These are phyloP conservation scores for Ligustrum vulgare DNA, from an alignment of 257 asterid species.

Conservation along the genomic window DNA sequence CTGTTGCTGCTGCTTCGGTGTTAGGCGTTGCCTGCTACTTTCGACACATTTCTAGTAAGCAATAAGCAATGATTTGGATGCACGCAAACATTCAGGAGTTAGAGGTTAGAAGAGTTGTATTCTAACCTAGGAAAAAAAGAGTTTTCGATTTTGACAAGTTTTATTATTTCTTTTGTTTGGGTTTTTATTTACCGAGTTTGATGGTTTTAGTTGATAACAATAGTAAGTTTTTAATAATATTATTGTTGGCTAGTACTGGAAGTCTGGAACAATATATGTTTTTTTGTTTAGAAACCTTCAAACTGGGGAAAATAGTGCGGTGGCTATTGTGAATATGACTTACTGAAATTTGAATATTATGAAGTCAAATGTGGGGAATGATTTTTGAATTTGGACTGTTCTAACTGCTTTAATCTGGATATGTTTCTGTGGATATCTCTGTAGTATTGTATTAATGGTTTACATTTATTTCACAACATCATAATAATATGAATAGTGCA, in stretches of 20 bases:
- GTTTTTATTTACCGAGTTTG: slow-evolving; percentile 28
- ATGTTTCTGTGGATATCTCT: background rate
- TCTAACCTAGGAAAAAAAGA: slow-evolving; percentile 32
- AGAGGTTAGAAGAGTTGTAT: slow-evolving; percentile 33
- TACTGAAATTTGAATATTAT: slow-evolving; percentile 6
- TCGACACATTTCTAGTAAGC: slow-evolving; percentile 29
- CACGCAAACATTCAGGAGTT: slow-evolving; percentile 23
- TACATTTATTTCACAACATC: background rate
- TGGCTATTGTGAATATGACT: slow-evolving; percentile 16
- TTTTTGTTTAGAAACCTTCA: slow-evolving; percentile 24
- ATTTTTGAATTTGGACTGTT: background rate
- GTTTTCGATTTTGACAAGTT: slow-evolving; percentile 52
- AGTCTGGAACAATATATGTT: slow-evolving; percentile 24
- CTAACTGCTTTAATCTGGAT: background rate
- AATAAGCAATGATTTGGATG: slow-evolving; percentile 27
- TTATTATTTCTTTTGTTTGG: slow-evolving; percentile 28
- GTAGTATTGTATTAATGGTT: too few relatives aligned
- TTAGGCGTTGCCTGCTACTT: slow-evolving; percentile 46
- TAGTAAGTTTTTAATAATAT: slow-evolving; percentile 16
- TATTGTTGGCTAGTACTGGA: slow-evolving; percentile 29
- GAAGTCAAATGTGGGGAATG: background rate
- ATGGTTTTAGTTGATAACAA: slow-evolving; percentile 26
- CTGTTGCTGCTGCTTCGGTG: slow-evolving; percentile 47
- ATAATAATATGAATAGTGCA: background rate
- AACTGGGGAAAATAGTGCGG: background rate